Evolutionary conservation across 2,329 filamentous ascomycete genomes (phyloP).

Genomic region (Cercospora sp.): DNA sequence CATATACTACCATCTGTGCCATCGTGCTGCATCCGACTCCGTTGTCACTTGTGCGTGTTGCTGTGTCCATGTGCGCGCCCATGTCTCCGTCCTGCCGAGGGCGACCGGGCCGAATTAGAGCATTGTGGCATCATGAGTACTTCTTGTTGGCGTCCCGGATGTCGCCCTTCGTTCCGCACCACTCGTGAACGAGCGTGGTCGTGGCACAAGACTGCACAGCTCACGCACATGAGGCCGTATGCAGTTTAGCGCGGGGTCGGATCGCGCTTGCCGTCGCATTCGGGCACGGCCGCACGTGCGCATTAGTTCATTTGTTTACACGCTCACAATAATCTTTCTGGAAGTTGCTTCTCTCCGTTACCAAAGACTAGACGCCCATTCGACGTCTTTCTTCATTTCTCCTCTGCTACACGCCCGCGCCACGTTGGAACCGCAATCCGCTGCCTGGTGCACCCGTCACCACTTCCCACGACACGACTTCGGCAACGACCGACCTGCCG

Average conservation of each 20-base stretch:
- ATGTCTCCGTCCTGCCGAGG: neutral
- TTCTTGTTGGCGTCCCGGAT: neutral
- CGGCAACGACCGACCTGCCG: neutral
- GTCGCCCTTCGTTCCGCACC: neutral
- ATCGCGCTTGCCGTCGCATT: neutral
- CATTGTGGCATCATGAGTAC: neutral
- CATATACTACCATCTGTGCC: neutral
- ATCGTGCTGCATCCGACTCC: neutral
- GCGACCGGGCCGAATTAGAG: neutral
- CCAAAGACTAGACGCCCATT: neutral
- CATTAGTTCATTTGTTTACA: constrained; percentile 4
- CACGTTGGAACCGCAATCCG: neutral
- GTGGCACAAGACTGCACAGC: neutral
- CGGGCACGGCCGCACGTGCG: neutral
- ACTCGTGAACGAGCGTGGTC: neutral
- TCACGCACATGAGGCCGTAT: neutral
- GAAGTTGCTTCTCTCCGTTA: neutral
- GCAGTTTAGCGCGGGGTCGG: constrained; percentile 1
- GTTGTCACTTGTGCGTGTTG: neutral
- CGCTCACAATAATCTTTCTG: neutral
- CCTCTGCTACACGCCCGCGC: neutral
- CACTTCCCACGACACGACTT: neutral
- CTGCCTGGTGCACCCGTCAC: neutral
- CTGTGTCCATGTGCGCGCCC: neutral
- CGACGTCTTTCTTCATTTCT: neutral